A percentile compares a stretch with the other conserved stretches of the same genome.
Conservation (phyloP, 306 rosid species). For the Quercus bicolor region DNA sequence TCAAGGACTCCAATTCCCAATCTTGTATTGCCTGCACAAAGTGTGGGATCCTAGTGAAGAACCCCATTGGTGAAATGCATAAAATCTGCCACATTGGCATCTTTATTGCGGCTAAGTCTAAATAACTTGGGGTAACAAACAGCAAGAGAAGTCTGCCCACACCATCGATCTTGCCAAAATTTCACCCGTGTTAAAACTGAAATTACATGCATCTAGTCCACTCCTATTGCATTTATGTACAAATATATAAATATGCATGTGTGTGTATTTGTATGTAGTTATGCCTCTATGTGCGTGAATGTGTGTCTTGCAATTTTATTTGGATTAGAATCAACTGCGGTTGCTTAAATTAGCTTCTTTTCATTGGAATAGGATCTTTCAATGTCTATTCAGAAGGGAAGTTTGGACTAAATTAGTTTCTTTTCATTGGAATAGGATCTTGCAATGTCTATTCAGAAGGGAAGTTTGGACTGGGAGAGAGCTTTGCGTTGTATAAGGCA, state of each 20-base stretch:
- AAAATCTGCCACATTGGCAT: too few relatives aligned
- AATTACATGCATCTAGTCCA: background rate
- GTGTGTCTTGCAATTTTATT: slow-evolving; percentile 2
- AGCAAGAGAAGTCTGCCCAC: too few relatives aligned
- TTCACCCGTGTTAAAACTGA: too few relatives aligned
- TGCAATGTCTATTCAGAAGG: slow-evolving; percentile 78
- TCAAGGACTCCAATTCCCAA: too few relatives aligned
- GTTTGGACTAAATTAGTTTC: slow-evolving; percentile 55
- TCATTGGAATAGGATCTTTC: slow-evolving; percentile 71
- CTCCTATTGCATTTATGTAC: background rate
- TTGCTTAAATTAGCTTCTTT: slow-evolving; percentile 18
- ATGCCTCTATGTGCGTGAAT: background rate
- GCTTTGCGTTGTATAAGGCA: slow-evolving; percentile 94
- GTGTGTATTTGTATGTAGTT: background rate
- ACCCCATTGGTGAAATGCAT: too few relatives aligned
- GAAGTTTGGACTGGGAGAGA: slow-evolving; percentile 99
- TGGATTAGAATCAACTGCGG: slow-evolving; percentile 17
- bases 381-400: slow-evolving; percentile 73
- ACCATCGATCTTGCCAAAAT: too few relatives aligned
- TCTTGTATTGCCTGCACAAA: too few relatives aligned
- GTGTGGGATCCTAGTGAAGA: too few relatives aligned
- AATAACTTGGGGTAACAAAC: too few relatives aligned
- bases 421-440: slow-evolving; percentile 59
- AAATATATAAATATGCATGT: background rate
- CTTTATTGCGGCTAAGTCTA: too few relatives aligned